Conservation (phyloP, 352 stramenopile genomes). For the Pythium sukuiense region DNA sequence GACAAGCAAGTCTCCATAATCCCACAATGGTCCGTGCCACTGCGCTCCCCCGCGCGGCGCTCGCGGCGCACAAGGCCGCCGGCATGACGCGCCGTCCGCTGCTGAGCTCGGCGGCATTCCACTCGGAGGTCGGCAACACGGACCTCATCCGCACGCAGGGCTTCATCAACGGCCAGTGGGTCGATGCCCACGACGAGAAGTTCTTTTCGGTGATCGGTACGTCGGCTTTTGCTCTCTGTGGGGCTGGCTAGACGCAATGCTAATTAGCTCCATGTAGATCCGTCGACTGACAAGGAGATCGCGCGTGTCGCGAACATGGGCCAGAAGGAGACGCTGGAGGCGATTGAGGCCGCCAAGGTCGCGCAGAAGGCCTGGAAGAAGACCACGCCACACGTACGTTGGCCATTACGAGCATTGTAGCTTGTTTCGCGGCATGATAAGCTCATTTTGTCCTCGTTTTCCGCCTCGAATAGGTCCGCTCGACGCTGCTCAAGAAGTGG, state of each 20-base stretch:
- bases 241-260: not conserved
- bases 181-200: conserved; percentile 54
- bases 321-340: conserved; percentile 58
- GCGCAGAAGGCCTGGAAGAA: conserved; percentile 77
- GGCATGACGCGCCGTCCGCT: not conserved
- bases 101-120: conserved; percentile 31
- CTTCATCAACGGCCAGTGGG: conserved; percentile 80
- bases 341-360: conserved; percentile 62
- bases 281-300: conserved; percentile 76
- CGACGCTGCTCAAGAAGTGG: conserved; percentile 81
- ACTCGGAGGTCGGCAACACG: conserved; percentile 58
- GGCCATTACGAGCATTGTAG: not conserved
- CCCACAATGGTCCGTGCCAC: not conserved
- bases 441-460: not conserved
- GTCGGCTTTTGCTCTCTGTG: conserved; percentile 5
- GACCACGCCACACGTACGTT: conserved; percentile 53
- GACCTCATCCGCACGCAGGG: conserved; percentile 72
- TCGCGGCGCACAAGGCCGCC: not conserved
- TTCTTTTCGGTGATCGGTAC: conserved; percentile 65
- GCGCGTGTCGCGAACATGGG: conserved; percentile 72
- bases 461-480: conserved; percentile 39
- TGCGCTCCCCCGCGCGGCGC: not conserved
- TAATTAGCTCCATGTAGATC: conserved; percentile 36
- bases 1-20: not conserved
- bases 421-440: not conserved